Conservation (phyloP, 495 filamentous ascomycete genomes). For the Daldinia grandis region DNA sequence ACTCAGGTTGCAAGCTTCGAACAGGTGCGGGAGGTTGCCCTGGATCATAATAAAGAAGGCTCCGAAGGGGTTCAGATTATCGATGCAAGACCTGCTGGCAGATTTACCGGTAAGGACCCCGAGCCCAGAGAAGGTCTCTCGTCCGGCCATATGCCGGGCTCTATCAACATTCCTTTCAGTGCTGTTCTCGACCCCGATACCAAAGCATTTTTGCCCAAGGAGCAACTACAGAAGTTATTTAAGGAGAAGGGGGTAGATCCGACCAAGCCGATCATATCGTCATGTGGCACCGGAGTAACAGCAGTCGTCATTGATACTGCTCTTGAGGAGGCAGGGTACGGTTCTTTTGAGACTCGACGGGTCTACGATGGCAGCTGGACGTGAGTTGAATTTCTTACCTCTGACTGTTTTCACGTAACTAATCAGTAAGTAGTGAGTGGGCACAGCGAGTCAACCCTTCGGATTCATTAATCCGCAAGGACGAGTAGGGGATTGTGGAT, state of each 20-base stretch:
- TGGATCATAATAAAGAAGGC: slow-evolving; percentile 80
- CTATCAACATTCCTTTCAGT: slow-evolving; percentile 82
- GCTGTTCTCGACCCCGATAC: slow-evolving; percentile 82
- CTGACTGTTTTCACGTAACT: slow-evolving; percentile 14
- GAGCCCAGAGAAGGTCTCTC: slow-evolving; percentile 88
- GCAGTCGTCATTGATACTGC: slow-evolving; percentile 93
- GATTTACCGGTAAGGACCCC: slow-evolving; percentile 83
- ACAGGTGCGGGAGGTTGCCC: slow-evolving; percentile 77
- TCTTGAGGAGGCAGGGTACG: slow-evolving; percentile 78
- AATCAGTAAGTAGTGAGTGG: slow-evolving; percentile 68
- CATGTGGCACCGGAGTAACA: slow-evolving; percentile 93
- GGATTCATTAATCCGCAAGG: slow-evolving; percentile 51
- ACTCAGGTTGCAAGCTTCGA: slow-evolving; percentile 69
- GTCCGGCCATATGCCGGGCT: slow-evolving; percentile 90
- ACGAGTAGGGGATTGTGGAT: slow-evolving; percentile 26
- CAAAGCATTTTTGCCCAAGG: slow-evolving; percentile 77
- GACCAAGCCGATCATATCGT: slow-evolving; percentile 84
- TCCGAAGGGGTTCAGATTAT: slow-evolving; percentile 84
- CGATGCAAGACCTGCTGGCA: slow-evolving; percentile 81
- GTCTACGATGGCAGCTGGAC: slow-evolving; percentile 99
- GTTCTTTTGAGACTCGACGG: slow-evolving; percentile 69
- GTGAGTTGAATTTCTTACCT: slow-evolving; percentile 63
- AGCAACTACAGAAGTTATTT: slow-evolving; percentile 79
- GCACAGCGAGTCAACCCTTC: slow-evolving; percentile 66
- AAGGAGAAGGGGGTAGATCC: slow-evolving; percentile 78